Base-by-base conservation (phyloP, 192 early-diverging fungal species). In the Backusella liffmaniae region DNA sequence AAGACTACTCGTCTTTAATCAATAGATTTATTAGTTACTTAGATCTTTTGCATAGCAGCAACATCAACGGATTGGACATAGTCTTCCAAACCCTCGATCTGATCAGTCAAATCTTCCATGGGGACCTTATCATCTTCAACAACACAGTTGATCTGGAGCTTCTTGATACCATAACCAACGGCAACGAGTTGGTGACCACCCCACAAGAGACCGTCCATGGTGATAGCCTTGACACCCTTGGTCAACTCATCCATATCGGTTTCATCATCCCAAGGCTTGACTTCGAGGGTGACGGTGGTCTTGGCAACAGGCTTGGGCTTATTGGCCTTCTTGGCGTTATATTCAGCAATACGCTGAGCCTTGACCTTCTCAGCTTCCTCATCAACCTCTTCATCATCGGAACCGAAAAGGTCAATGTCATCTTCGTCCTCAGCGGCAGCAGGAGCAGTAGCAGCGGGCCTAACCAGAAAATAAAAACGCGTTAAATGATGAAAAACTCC, bases 241-340 rank as follows among this genome's bases (percentile, higher is more conserved):
- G 94, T 92, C 44, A 98, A 84, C 39, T 84, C 94, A 44, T 78
- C 88, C 89, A 98, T 92, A 74, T 92, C 87, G 70, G 96, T 98
- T 77, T 97, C 96, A 86, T 97, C 95, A 85, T 97, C 97, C 97
- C 97, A 98, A 70, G 96, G 96, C 93, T 98, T 97, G 82, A 98
- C 91, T 76, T 97, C 97, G 41, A 96, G 90, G 82, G 91, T 90
- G 80, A 97, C 85, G 86, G 93, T 89, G 79, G 96, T 96, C 91
- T 97, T 98, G 86, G 96, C 96, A 78, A 90, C 89, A 70, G 90
- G 85, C 84, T 91, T 92, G 73, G 95, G 95, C 88, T 90, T 92
- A 86, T 89, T 90, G 74, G 93, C 92, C 92, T 98, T 97, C 90
- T 94, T 96, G 77, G 88, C 92, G 73, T 88, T 82, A 89, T 98